Evolutionary conservation across 2,329 filamentous ascomycete genomes (phyloP).

Genomic region (Paramyrothecium sp.): DNA sequence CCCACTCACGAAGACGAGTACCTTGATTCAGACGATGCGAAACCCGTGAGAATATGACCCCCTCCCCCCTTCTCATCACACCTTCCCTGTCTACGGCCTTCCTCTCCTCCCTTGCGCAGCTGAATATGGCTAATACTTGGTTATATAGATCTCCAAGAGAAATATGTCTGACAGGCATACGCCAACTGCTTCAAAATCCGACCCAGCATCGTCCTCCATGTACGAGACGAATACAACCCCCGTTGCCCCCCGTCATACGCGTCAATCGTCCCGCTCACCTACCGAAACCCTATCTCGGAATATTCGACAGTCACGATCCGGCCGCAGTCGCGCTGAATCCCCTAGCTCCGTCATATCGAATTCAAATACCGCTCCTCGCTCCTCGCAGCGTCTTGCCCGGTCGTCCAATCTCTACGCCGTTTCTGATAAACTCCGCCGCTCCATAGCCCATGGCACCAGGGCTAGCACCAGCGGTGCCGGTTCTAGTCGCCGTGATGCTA

Average conservation of each 20-base stretch:
- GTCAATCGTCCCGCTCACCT: conserved; percentile 30
- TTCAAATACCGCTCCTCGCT: conserved; percentile 11
- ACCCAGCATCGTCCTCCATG: neutral
- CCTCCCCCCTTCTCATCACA: conserved; percentile 1
- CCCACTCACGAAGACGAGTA: conserved; percentile 34
- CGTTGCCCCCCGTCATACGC: conserved; percentile 21
- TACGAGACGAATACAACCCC: conserved; percentile 15
- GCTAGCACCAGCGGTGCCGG: conserved; percentile 2
- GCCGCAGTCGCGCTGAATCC: conserved; percentile 27
- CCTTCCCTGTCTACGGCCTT: neutral
- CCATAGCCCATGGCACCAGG: conserved; percentile 23
- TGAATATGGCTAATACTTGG: neutral
- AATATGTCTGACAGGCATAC: conserved; percentile 18
- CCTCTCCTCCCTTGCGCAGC: neutral
- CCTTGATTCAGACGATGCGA: conserved; percentile 11
- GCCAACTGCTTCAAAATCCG: conserved; percentile 9
- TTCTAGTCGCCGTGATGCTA: conserved; percentile 16
- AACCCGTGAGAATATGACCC: neutral
- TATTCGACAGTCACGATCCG: conserved; percentile 19
- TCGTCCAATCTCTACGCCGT: conserved; percentile 25
- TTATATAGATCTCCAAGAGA: conserved; percentile 7
- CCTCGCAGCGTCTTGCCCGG: conserved; percentile 21
- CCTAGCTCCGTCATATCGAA: conserved; percentile 18
- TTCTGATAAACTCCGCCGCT: conserved; percentile 33
- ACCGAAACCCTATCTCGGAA: conserved; percentile 29